phyloP scores from a whole-genome alignment of 768 basidiomycete species.

The Vishniacozyma victoriae region DNA sequence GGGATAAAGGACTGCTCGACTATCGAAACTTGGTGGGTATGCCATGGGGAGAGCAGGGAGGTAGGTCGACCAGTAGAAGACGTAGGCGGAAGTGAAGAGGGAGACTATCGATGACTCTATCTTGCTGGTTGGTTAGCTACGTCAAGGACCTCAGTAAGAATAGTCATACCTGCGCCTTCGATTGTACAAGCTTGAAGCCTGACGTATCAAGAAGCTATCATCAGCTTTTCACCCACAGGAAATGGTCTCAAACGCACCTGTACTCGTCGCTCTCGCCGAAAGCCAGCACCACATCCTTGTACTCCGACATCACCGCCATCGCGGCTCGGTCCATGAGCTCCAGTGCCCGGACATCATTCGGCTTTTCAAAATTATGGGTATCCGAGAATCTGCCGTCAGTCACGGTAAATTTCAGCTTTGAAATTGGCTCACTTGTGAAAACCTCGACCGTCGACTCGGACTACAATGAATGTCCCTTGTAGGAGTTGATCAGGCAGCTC shows the following conservation, averaged over 20 bases:
- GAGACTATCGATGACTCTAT: constrained; percentile 77
- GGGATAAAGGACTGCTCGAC: constrained; percentile 78
- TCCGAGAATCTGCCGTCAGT: constrained; percentile 65
- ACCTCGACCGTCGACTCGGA: constrained; percentile 84
- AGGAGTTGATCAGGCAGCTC: constrained; percentile 83
- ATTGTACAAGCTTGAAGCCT: constrained; percentile 70
- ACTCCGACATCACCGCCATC: constrained; percentile 68
- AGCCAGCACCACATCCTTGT: constrained; percentile 73
- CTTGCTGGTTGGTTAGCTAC: constrained; percentile 65
- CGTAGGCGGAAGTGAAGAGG: constrained; percentile 83
- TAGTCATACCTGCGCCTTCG: constrained; percentile 56
- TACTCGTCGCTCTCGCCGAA: constrained; percentile 98
- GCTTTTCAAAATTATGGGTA: constrained; percentile 73
- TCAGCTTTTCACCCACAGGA: too few species aligned
- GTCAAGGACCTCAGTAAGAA: neutral
- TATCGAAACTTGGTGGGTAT: constrained; percentile 91
- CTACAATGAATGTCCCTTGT: constrained; percentile 73
- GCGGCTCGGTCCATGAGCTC: constrained; percentile 90
- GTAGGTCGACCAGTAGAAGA: constrained; percentile 74
- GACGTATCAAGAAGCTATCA: constrained; percentile 75
- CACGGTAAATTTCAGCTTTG: neutral
- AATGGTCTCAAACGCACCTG: constrained; percentile 57
- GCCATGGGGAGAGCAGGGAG: constrained; percentile 61
- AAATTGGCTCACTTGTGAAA: constrained; percentile 72
- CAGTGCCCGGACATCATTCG: constrained; percentile 82